Conservation (phyloP, 2,329 filamentous ascomycete species). For the Botrytis deweyae region DNA sequence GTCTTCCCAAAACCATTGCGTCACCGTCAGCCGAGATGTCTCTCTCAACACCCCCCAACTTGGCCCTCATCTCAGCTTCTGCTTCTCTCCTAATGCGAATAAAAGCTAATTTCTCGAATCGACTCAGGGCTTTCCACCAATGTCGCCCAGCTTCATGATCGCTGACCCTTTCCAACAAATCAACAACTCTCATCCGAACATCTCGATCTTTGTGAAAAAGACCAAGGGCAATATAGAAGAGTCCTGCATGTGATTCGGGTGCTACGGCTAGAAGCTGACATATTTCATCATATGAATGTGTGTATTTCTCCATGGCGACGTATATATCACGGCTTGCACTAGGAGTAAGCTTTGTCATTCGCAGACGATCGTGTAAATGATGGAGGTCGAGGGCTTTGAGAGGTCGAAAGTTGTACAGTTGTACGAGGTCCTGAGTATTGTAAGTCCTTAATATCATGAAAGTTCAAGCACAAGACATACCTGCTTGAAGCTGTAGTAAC, state of each 20-base stretch:
- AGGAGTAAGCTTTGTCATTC: conserved; percentile 74
- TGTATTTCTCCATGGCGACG: conserved; percentile 70
- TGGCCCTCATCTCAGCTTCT: conserved; percentile 50
- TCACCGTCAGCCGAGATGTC: conserved; percentile 26
- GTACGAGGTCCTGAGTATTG: conserved; percentile 58
- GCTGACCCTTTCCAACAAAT: conserved; percentile 76
- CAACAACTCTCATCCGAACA: conserved; percentile 74
- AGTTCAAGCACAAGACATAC: conserved; percentile 45
- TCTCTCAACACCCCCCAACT: conserved; percentile 31
- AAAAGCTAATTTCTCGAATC: conserved; percentile 86
- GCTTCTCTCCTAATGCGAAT: conserved; percentile 71
- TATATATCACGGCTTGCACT: conserved; percentile 82
- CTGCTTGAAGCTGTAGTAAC: conserved; percentile 94
- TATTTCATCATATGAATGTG: conserved; percentile 80
- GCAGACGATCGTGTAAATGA: conserved; percentile 88
- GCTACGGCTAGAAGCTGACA: conserved; percentile 79
- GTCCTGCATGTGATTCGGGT: conserved; percentile 79
- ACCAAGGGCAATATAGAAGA: conserved; percentile 89
- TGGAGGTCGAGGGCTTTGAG: conserved; percentile 82
- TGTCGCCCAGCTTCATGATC: conserved; percentile 89
- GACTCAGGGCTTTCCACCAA: conserved; percentile 83
- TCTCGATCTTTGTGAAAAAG: conserved; percentile 85
- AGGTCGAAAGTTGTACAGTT: conserved; percentile 62
- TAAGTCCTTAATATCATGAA: conserved; percentile 38
- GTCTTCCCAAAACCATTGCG: conserved; percentile 44